Percentiles rank a stretch among this genome's conserved stretches.
These are phyloP conservation scores for Pseudozyma tsukubaensis DNA, from an alignment of 1,284 basidiomycete genomes.

Conservation along the genomic window DNA sequence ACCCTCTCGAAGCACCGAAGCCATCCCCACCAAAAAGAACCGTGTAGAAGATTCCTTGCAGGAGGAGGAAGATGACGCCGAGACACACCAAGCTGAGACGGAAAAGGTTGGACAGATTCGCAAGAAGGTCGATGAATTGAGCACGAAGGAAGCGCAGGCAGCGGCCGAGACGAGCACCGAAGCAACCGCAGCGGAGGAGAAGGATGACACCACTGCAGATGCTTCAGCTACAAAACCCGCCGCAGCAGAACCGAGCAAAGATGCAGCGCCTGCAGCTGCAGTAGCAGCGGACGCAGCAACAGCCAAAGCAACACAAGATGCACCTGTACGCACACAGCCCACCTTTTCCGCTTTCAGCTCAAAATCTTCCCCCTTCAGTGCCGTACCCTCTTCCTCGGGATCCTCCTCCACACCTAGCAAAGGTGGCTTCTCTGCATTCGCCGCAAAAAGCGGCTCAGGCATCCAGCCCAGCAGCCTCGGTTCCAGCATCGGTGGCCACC, in stretches of 20 bases:
- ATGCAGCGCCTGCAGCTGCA: constrained; percentile 1
- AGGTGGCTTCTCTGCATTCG: constrained; percentile 24
- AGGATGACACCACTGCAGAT: not conserved
- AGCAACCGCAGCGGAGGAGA: not conserved
- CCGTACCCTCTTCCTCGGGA: constrained; percentile 45
- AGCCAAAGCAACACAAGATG: constrained; percentile 14
- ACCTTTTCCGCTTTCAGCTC: constrained; percentile 56
- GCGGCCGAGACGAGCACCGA: not conserved
- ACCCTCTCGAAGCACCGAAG: constrained; percentile 26
- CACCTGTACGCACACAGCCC: constrained; percentile 43
- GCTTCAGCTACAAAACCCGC: not conserved
- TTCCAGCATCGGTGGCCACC: constrained; percentile 37
- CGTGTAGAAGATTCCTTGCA: constrained; percentile 41
- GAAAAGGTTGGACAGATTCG: constrained; percentile 62
- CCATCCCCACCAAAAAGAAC: constrained; percentile 61
- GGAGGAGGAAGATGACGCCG: constrained; percentile 39
- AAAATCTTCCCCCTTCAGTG: constrained; percentile 48
- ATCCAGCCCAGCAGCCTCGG: constrained; percentile 50
- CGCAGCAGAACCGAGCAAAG: not conserved
- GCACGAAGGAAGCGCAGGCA: constrained; percentile 41
- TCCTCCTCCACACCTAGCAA: constrained; percentile 23
- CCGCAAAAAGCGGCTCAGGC: constrained; percentile 28
- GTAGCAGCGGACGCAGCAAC: constrained; percentile 6
- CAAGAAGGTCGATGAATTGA: constrained; percentile 56
- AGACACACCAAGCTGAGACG: constrained; percentile 29